phyloP scores from a whole-genome alignment of 129 eudicot genomes.

The Arctium minus region DNA sequence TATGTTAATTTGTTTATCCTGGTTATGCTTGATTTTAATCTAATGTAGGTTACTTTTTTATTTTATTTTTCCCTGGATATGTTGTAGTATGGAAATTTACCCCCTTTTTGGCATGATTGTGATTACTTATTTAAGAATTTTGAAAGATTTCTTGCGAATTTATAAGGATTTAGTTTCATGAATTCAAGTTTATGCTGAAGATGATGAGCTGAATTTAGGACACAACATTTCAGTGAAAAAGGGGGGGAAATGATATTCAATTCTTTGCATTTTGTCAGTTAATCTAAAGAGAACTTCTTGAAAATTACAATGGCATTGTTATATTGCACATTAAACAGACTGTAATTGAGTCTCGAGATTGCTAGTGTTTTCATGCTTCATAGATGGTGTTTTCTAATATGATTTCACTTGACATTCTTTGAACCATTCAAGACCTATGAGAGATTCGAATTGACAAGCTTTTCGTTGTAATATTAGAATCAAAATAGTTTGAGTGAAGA shows the following conservation, averaged over 20 bases:
- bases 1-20: background rate
- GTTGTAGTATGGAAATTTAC: background rate
- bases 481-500: background rate
- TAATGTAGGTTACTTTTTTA: background rate
- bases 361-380: background rate
- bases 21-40: background rate
- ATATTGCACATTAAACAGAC: background rate
- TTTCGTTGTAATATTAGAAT: background rate
- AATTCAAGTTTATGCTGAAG: background rate
- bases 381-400: background rate
- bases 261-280: background rate
- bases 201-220: background rate
- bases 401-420: background rate
- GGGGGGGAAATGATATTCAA: background rate
- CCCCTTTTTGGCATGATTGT: background rate
- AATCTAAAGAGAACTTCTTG: background rate
- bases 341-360: background rate
- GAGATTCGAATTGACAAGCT: background rate
- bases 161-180: background rate
- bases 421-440: background rate
- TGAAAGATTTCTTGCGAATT: background rate
- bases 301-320: background rate
- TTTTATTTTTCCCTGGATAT: background rate
- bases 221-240: background rate
- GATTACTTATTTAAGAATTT: background rate